Base-by-base conservation (phyloP, 2,329 filamentous ascomycete species). In the Sclerotinia trifoliorum region DNA sequence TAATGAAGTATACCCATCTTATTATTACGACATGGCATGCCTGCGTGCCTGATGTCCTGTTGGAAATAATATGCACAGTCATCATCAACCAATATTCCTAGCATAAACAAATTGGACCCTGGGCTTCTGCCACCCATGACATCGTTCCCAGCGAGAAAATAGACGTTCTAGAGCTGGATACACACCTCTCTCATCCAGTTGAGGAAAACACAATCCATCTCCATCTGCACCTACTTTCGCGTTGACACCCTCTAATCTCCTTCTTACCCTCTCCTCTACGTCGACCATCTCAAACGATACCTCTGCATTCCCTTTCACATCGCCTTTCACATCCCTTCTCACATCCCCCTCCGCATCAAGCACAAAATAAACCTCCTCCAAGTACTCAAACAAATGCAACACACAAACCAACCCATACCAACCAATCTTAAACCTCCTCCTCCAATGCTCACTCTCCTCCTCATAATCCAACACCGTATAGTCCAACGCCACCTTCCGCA, bases 341-440 rank as follows among this genome's bases (percentile, higher is more conserved):
- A 55, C 48, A 2, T 15, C 44, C 0, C 64, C 64, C 29, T 66
- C 64, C 15, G 49, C 64, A 24, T 66, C 54, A n/a, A 66, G 49
- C 15, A 66, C 64, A 49, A 66, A 66, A 2, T 48, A 66, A 24
- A 66, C 64, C 44, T 66, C 64, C 11, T 66, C 64, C n/a, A 66
- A 15, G 29, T 17, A 29, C 21, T 60, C 26, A 42, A 66, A 66
- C 42, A 58, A 13, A 26, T 57, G 24, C 10, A 66, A 35, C 29
- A 60, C 54, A 15, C 24, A 39, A 11, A 58, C 32, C 13, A 66
- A 57, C 1, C 64, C 52, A 60, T 60, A 48, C 54, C 54, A 51
- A 1, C 42, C 13, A 51, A n/a, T 24, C 29, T 24, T 19, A 17
- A 66, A 66, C 10, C 54, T n/a, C 44, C n/a, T 58, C 29, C 17